Conservation (phyloP, 1,284 basidiomycete species). For the Pseudozyma flocculosa region DNA sequence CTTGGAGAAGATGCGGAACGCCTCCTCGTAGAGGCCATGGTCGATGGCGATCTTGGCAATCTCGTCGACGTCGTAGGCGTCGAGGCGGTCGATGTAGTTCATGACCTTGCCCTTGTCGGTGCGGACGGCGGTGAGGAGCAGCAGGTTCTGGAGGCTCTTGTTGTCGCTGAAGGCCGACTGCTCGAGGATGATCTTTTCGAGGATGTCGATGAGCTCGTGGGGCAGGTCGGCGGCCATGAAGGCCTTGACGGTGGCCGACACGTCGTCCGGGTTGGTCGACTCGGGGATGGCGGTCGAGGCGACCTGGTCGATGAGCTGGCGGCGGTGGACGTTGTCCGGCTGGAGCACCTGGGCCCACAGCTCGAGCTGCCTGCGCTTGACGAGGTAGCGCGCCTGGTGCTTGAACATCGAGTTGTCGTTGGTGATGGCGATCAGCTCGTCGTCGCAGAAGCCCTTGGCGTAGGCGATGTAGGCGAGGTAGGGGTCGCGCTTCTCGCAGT, state of each 20-base stretch:
- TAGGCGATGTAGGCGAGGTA: constrained; percentile 99
- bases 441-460: constrained; percentile 98
- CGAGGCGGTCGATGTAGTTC: constrained; percentile 94
- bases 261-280: constrained; percentile 96
- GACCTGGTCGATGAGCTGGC: constrained; percentile 92
- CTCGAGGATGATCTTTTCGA: constrained; percentile 98
- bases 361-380: constrained; percentile 91
- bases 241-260: constrained; percentile 96
- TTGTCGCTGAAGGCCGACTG: constrained; percentile 98
- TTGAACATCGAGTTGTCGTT: constrained; percentile 99
- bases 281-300: constrained; percentile 83
- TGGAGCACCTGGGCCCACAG: constrained; percentile 95
- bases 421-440: constrained; percentile 93
- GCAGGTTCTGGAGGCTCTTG: constrained; percentile 67
- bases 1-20: constrained; percentile 64
- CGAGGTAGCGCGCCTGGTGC: constrained; percentile 96
- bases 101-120: constrained; percentile 99
- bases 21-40: constrained; percentile 93
- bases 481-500: constrained; percentile 98
- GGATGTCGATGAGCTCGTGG: constrained; percentile 91
- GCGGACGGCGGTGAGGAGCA: constrained; percentile 92
- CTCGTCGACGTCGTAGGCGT: constrained; percentile 90
- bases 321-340: constrained; percentile 85
- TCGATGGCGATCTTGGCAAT: constrained; percentile 97
- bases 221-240: constrained; percentile 97